Base-by-base conservation (phyloP, 1,284 basidiomycete genomes). In the Cutaneotrichosporon dermatis region DNA sequence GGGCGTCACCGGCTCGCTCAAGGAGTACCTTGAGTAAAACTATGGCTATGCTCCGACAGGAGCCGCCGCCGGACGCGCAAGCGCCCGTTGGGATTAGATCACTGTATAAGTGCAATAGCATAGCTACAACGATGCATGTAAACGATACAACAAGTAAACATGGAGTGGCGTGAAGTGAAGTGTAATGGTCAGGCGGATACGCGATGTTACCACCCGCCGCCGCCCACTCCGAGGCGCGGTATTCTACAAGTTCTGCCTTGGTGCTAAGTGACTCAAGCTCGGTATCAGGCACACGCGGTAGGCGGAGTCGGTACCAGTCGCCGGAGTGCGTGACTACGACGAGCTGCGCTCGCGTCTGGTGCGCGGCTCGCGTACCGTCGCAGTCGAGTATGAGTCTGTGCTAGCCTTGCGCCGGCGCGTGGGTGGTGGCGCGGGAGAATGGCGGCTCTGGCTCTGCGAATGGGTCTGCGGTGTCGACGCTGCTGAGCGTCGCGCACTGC, bases 271-370 rank as follows among this genome's bases (percentile, higher is more conserved):
- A 52, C 6, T 57, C 58, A 3, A 61, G 60, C 44, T 46, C 62
- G 9, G 53, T 51, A 10, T 42, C 25, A 6, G 37, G 37, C 25
- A 9, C 12, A 15, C 60, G 57, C 15, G 90, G 90, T 35, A 94
- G 78, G 11, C 86, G 83, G 8, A 95, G 81, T 6, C 92, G 84
- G 78, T 94, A 95, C 92, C 92, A 95, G n/a, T 92, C 90, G 9
- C 92, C 92, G 1, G 87, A 85, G 71, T 87, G 92, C 0, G 91
- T 95, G 62, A 95, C 79, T 3, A 89, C 90, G 54, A 94, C 80
- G 15, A 94, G 82, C 70, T 94, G 90, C 49, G 58, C 36, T 51
- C 49, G n/a, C 49, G 58, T 11, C 37, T 43, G 11, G 36, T 39
- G 6, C 33, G 49, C 11, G 9, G 12, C 13, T 16, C n/a, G 41